A percentile compares a stretch with the other conserved stretches of the same genome.
Evolutionary conservation across 75 land plant genomes (phyloP).

Genomic region (Ceratopteris richardii): DNA sequence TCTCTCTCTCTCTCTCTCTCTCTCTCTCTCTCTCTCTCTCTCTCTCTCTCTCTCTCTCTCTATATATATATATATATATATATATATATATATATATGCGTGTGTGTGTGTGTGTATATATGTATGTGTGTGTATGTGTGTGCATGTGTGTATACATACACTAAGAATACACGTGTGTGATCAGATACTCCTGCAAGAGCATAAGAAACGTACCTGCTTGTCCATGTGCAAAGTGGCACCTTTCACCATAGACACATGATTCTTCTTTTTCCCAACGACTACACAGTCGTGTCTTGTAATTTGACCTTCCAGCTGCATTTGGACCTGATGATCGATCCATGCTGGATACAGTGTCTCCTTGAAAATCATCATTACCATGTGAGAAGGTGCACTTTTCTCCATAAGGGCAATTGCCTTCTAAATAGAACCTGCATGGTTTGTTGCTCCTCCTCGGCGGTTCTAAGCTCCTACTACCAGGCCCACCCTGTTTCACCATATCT

Average conservation of each 20-base stretch:
- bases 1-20: no score
- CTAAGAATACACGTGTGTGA: no score
- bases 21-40: no score
- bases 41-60: no score
- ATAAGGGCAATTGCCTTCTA: conserved; percentile 86
- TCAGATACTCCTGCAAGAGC: no score
- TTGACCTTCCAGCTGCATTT: conserved; percentile 4
- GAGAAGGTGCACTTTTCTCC: conserved; percentile 97
- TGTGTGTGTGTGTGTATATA: no score
- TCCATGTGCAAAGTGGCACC: conserved; percentile 50
- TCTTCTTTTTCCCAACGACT: conserved; percentile 29
- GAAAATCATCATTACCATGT: conserved; percentile 73
- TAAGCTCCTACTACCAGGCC: not conserved
- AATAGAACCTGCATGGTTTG: conserved; percentile 91
- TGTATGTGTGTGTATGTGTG: no score
- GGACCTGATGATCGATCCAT: not conserved
- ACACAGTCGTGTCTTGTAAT: conserved; percentile 40
- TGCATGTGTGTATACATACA: no score
- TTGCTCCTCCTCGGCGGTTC: conserved; percentile 92
- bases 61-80: no score
- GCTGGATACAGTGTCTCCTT: not conserved
- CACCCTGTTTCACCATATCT: conserved; percentile 27
- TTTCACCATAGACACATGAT: conserved; percentile 37
- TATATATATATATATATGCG: no score
- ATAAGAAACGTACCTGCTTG: conserved; percentile 11